These are phyloP conservation scores for Picea abies DNA, from an alignment of 83 land plant species.

Conservation along the genomic window DNA sequence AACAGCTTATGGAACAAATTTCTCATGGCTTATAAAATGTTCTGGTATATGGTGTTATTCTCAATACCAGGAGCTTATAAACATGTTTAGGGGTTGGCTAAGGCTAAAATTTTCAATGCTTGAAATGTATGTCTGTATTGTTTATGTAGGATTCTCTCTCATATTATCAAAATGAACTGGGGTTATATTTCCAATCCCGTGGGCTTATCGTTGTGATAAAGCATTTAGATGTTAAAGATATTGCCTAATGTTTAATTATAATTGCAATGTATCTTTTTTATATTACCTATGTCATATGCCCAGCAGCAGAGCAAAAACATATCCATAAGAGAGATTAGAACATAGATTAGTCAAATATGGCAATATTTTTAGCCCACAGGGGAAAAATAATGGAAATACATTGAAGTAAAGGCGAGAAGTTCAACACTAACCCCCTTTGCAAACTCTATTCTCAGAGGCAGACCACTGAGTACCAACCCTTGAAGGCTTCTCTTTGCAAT, in stretches of 20 bases:
- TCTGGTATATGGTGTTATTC: too few species aligned
- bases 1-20: too few species aligned
- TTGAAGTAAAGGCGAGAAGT: constrained; percentile 9
- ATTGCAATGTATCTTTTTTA: neutral
- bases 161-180: too few species aligned
- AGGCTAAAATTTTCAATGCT: neutral
- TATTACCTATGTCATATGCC: neutral
- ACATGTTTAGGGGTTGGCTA: neutral
- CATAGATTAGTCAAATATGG: neutral
- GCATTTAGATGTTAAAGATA: too few species aligned
- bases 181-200: too few species aligned
- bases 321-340: neutral
- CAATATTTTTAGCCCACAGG: neutral
- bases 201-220: too few species aligned
- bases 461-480: constrained; percentile 57
- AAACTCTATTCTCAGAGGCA: constrained; percentile 72
- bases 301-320: neutral
- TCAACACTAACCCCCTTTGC: constrained; percentile 86
- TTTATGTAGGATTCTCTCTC: too few species aligned
- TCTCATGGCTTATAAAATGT: too few species aligned
- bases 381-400: constrained; percentile 14
- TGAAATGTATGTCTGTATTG: neutral
- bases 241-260: too few species aligned
- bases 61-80: too few species aligned
- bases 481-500: constrained; percentile 64